These are phyloP conservation scores for Capsicum pubescens DNA, from an alignment of 257 asterid species.

Conservation along the genomic window DNA sequence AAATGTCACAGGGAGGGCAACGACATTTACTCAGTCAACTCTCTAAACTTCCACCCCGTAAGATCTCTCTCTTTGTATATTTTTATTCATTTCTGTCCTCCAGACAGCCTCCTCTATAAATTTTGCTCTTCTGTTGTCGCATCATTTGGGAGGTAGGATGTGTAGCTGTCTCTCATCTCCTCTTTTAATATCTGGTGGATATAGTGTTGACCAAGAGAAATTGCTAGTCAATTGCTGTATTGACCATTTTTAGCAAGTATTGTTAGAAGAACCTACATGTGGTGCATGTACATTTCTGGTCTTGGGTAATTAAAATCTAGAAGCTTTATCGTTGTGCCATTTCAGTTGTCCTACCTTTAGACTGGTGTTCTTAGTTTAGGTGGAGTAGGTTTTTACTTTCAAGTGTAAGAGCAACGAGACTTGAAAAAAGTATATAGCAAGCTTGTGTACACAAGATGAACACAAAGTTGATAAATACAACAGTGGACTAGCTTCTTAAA, in stretches of 20 bases:
- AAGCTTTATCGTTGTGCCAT: neutral
- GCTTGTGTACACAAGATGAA: neutral
- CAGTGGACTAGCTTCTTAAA: neutral
- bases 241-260: neutral
- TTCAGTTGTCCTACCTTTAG: conserved; percentile 10
- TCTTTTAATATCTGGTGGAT: neutral
- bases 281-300: conserved; percentile 9
- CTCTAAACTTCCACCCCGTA: conserved; percentile 94
- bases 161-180: conserved; percentile 4
- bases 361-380: conserved; percentile 11
- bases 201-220: neutral
- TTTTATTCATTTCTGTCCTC: neutral
- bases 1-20: conserved; percentile 96
- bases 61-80: conserved; percentile 38
- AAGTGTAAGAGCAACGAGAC: neutral
- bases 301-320: conserved; percentile 2
- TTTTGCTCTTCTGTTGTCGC: neutral
- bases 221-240: neutral
- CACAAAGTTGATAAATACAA: conserved; percentile 12
- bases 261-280: neutral
- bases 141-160: conserved; percentile 15
- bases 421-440: conserved; percentile 12
- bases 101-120: neutral
- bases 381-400: neutral
- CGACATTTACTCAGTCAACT: conserved; percentile 89